Conservation (phyloP, 345 rosid species). For the Corymbia maculata region DNA sequence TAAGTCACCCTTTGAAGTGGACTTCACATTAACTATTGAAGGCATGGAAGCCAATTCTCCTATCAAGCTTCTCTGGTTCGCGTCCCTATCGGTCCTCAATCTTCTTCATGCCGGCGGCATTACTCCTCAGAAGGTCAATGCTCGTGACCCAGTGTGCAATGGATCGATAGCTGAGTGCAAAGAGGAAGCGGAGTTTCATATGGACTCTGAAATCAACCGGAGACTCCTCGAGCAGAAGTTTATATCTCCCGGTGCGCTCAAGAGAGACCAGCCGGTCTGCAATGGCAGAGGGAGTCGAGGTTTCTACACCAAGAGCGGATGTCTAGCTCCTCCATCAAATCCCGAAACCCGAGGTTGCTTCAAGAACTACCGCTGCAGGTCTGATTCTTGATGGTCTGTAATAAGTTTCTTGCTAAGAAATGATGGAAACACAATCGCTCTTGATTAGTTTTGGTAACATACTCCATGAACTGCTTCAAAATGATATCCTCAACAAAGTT, state of each 20-base stretch:
- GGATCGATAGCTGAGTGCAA: slow-evolving; percentile 38
- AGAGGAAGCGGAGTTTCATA: slow-evolving; percentile 20
- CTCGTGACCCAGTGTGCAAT: background rate
- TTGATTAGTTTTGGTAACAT: background rate
- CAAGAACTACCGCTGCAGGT: slow-evolving; percentile 45
- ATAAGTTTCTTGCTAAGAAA: background rate
- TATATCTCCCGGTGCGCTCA: slow-evolving; percentile 49
- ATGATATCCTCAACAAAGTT: background rate
- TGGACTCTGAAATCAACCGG: slow-evolving; percentile 41
- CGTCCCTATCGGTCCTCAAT: background rate
- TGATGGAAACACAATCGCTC: background rate
- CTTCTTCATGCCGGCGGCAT: background rate
- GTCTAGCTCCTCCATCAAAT: slow-evolving; percentile 52
- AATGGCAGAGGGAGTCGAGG: background rate
- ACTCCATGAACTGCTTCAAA: background rate
- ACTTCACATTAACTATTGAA: background rate
- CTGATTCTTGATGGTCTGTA: slow-evolving; percentile 8
- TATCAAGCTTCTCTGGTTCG: background rate
- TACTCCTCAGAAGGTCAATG: background rate
- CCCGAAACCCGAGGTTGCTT: slow-evolving; percentile 42
- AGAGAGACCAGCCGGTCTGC: slow-evolving; percentile 17
- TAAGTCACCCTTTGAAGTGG: background rate
- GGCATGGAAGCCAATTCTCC: background rate
- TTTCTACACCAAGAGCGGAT: slow-evolving; percentile 32
- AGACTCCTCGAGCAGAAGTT: slow-evolving; percentile 34